Conservation (phyloP, 78 protist species). For the Dictyostelium capitatum region DNA sequence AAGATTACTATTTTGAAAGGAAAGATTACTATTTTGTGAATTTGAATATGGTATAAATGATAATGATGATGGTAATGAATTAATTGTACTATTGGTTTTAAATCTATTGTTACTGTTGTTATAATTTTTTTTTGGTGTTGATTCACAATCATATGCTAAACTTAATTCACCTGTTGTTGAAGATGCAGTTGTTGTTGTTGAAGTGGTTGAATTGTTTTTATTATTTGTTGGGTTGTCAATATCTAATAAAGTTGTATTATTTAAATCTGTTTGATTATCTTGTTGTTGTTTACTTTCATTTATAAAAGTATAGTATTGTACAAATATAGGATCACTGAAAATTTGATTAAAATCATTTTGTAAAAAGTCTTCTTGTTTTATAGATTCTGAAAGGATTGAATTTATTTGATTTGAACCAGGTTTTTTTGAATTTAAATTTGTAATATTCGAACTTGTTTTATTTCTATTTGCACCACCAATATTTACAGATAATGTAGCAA, state of each 20-base stretch:
- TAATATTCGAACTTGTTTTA: not conserved
- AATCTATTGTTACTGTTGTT: not conserved
- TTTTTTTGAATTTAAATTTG: not conserved
- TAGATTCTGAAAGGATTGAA: not conserved
- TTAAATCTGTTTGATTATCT: not conserved
- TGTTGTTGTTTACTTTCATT: not conserved
- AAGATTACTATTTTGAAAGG: not conserved
- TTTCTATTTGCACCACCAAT: not conserved
- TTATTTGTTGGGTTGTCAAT: not conserved
- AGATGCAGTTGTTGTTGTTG: not conserved
- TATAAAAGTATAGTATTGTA: not conserved
- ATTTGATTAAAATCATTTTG: not conserved
- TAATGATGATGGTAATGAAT: conserved; percentile 4
- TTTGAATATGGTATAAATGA: conserved; percentile 5
- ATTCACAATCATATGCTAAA: conserved; percentile 7
- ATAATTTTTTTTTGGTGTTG: conserved; percentile 14
- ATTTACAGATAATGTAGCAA: not conserved
- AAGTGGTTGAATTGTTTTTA: not conserved
- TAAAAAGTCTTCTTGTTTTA: not conserved
- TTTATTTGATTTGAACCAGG: not conserved
- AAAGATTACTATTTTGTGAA: not conserved
- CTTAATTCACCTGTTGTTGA: not conserved
- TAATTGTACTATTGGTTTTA: conserved; percentile 16
- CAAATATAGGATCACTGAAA: conserved; percentile 27
- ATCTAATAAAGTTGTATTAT: not conserved